Evolutionary conservation across 306 rosid species (phyloP).

Genomic region (Hippophae tibetana): DNA sequence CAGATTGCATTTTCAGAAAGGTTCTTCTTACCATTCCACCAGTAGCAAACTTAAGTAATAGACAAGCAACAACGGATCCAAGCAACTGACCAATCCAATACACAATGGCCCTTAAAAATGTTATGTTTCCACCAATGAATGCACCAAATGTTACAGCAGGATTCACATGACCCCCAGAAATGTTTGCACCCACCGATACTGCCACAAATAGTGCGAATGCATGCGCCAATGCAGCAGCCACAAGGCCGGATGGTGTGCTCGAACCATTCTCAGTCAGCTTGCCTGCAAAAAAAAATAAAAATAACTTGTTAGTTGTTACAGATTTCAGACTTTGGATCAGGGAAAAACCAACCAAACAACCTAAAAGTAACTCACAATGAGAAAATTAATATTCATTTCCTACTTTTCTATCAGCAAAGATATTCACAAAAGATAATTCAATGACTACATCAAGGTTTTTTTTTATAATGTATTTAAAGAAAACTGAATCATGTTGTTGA

Average conservation of each 20-base stretch:
- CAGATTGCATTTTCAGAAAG: no score
- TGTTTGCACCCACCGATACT: slow-evolving; percentile 70
- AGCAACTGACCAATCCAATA: slow-evolving; percentile 77
- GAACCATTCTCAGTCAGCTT: slow-evolving; percentile 49
- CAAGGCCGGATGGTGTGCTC: slow-evolving; percentile 49
- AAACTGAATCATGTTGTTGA: no score
- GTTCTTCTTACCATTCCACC: slow-evolving; percentile 45
- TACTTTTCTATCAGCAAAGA: background rate
- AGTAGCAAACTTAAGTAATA: slow-evolving; percentile 65
- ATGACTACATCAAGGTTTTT: no score
- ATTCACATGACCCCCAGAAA: slow-evolving; percentile 83
- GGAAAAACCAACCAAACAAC: background rate
- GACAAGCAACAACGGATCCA: slow-evolving; percentile 73
- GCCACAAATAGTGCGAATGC: slow-evolving; percentile 73
- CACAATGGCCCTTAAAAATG: slow-evolving; percentile 43
- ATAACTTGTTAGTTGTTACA: background rate
- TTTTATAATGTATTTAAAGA: no score
- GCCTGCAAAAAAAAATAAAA: slow-evolving; percentile 26
- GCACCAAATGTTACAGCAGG: slow-evolving; percentile 87
- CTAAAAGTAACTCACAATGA: no score
- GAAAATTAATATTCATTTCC: background rate
- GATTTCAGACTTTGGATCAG: background rate
- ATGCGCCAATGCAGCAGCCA: slow-evolving; percentile 63
- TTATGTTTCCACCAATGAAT: slow-evolving; percentile 68
- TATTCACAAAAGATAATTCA: background rate